These are phyloP conservation scores for Candida jianshihensis DNA, from an alignment of 805 yeast species.

Conservation along the genomic window DNA sequence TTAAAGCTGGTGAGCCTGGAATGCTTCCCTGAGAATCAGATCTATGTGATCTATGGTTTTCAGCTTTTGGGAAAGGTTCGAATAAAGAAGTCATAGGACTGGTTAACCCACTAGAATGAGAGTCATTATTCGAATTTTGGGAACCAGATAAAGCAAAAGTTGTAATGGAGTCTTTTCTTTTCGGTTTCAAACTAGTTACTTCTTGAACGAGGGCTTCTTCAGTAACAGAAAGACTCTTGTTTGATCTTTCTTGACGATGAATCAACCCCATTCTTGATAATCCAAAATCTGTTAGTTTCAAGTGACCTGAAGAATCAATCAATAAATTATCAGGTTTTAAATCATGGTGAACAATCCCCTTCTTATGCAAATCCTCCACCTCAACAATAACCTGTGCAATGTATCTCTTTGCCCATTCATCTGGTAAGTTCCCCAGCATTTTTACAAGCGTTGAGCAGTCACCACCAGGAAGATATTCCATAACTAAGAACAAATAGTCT, in stretches of 20 bases:
- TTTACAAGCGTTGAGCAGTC: constrained; percentile 85
- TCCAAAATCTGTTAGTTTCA: constrained; percentile 94
- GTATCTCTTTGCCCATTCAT: constrained; percentile 79
- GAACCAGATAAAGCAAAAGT: constrained; percentile 14
- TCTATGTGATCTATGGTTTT: constrained; percentile 7
- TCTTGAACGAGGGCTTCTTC: constrained; percentile 19
- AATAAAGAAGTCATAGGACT: constrained; percentile 26
- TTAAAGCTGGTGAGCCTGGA: constrained; percentile 40
- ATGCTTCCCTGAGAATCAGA: constrained; percentile 13
- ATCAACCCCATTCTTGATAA: constrained; percentile 83
- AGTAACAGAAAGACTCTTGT: constrained; percentile 6
- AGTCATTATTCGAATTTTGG: neutral
- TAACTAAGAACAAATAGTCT: constrained; percentile 82
- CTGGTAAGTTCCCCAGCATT: constrained; percentile 75
- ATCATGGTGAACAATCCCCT: constrained; percentile 92
- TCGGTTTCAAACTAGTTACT: constrained; percentile 5
- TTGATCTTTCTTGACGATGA: constrained; percentile 57
- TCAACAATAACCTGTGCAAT: constrained; percentile 88
- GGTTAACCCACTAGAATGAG: constrained; percentile 12
- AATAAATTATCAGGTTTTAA: constrained; percentile 90
- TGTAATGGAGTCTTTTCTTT: constrained; percentile 18
- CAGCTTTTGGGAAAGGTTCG: constrained; percentile 24
- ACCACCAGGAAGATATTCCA: constrained; percentile 96
- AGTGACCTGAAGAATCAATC: constrained; percentile 81
- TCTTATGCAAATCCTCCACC: constrained; percentile 78